Base-by-base conservation (phyloP, 176 grass and related monocot species). In the Triticum turgidum region DNA sequence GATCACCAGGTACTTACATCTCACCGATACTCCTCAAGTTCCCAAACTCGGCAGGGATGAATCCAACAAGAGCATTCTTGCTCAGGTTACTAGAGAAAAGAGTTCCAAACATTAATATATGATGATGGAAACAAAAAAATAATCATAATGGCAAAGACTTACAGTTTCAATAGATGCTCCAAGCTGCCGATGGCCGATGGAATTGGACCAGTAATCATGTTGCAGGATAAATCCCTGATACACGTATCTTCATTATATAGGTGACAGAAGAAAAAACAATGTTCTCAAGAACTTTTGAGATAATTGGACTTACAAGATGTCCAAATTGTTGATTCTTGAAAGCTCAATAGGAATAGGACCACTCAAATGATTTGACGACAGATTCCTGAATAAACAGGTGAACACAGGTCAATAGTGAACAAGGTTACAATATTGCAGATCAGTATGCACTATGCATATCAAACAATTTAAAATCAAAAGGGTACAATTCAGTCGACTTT, bases 1-100 rank as follows among this genome's bases (percentile, higher is more conserved):
- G 11, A 80, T 30, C 15, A 85, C 3, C 4, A 47, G 18, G 38
- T 76, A 66, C 88, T 91, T 90, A 97, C 97, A 99, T 99, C 88
- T 99, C 94, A 89, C 90, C 90, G 74, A 99, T 91, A 90, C 97
- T 99, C 82, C 94, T 93, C 83, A 99, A 89, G 52, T 99, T 94
- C 58, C 97, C 97, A 86, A 99, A 87, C 73, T 99, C 97, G 1
- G 82, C 90, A 47, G 97, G 97, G 41, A 99, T 94, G 78, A 83
- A 93, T 66, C 97, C 91, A 39, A 81, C 58, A 35, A 99, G 80
- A 77, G 66, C 83, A 79, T 99, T 99, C 63, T 99, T 92, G 92
- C 97, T 99, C 59, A 99, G 85, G 69, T 99, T 99, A 52, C 97
- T 99, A 78, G 24, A 84, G 54, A 89, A 87, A 87, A 82, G 39